phyloP scores from a whole-genome alignment of 2,329 filamentous ascomycete species.

The Penicillium verrucosum region DNA sequence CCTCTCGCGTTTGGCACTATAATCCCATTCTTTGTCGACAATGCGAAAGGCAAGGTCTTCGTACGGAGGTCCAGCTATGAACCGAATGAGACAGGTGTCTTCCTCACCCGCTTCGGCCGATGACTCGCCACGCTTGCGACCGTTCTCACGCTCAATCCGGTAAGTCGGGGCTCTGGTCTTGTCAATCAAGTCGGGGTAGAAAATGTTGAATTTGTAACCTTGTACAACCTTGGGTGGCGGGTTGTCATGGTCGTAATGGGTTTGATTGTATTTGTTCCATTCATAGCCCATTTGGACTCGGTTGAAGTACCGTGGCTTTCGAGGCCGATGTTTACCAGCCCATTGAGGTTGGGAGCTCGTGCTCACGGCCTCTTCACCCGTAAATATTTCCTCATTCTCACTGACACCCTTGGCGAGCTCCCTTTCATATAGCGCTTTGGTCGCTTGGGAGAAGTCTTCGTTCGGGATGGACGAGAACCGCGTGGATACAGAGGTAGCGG shows the following conservation, averaged over 20 bases:
- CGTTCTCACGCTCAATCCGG: slow-evolving; percentile 90
- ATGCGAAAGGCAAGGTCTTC: slow-evolving; percentile 97
- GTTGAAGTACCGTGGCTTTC: slow-evolving; percentile 96
- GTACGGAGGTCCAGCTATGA: slow-evolving; percentile 92
- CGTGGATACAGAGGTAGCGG: slow-evolving; percentile 55
- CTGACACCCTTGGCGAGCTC: slow-evolving; percentile 87
- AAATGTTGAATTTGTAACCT: slow-evolving; percentile 99
- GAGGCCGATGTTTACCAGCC: slow-evolving; percentile 79
- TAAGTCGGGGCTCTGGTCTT: slow-evolving; percentile 93
- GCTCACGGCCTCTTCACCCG: slow-evolving; percentile 76
- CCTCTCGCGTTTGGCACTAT: slow-evolving; percentile 88
- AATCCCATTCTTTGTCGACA: slow-evolving; percentile 98
- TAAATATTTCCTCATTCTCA: slow-evolving; percentile 95
- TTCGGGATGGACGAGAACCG: slow-evolving; percentile 67
- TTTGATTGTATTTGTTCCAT: slow-evolving; percentile 99
- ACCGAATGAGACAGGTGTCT: slow-evolving; percentile 93
- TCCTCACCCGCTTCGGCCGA: slow-evolving; percentile 92
- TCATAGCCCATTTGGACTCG: slow-evolving; percentile 98
- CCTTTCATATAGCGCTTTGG: slow-evolving; percentile 84
- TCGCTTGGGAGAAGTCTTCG: slow-evolving; percentile 81
- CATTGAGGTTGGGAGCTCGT: slow-evolving; percentile 66
- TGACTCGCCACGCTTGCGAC: slow-evolving; percentile 82
- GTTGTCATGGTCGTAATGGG: slow-evolving; percentile 97
- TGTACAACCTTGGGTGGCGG: slow-evolving; percentile 97
- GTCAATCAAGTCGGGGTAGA: slow-evolving; percentile 96